Evolutionary conservation across 139 green algal genomes (phyloP).

Genomic region (Haematococcus sp.): DNA sequence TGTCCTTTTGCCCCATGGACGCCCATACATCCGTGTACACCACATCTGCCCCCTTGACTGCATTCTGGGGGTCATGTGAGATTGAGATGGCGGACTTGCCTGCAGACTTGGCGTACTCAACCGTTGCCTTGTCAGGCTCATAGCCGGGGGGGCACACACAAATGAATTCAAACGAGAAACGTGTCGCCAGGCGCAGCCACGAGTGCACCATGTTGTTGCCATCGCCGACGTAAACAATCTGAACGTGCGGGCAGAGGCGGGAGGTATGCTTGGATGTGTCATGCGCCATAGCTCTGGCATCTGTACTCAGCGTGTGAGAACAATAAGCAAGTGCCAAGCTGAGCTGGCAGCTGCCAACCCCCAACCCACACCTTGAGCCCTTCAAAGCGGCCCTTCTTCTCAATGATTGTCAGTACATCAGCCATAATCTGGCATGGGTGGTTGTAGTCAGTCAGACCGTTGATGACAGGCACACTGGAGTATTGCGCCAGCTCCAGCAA

Average conservation of each 20-base stretch:
- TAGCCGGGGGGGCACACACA: conserved; percentile 90
- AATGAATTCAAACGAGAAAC: conserved; percentile 91
- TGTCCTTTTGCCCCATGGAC: conserved; percentile 98
- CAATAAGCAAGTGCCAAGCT: not conserved
- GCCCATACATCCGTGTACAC: conserved; percentile 99
- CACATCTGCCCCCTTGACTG: conserved; percentile 90
- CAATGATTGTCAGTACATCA: conserved; percentile 93
- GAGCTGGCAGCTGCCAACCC: not conserved
- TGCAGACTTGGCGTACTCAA: conserved; percentile 53
- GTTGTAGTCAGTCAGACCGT: conserved; percentile 99
- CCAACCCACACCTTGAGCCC: conserved; percentile 66
- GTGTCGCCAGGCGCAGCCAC: conserved; percentile 87
- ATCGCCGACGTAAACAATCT: conserved; percentile 93
- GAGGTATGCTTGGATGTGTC: not conserved
- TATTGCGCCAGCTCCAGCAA: conserved; percentile 89
- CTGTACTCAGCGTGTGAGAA: not conserved
- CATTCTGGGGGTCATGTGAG: conserved; percentile 37
- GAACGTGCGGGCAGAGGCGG: not conserved
- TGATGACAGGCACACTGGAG: conserved; percentile 86
- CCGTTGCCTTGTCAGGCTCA: conserved; percentile 86
- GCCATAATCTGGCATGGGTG: conserved; percentile 99
- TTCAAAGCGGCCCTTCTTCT: conserved; percentile 76
- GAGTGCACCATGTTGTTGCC: conserved; percentile 99
- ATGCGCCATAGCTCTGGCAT: not conserved
- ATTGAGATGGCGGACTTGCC: conserved; percentile 62